Evolutionary conservation across 305 asterid species (phyloP), one percentile per base, ranked within the genome.

Genomic region (Fraxinus latifolia): DNA sequence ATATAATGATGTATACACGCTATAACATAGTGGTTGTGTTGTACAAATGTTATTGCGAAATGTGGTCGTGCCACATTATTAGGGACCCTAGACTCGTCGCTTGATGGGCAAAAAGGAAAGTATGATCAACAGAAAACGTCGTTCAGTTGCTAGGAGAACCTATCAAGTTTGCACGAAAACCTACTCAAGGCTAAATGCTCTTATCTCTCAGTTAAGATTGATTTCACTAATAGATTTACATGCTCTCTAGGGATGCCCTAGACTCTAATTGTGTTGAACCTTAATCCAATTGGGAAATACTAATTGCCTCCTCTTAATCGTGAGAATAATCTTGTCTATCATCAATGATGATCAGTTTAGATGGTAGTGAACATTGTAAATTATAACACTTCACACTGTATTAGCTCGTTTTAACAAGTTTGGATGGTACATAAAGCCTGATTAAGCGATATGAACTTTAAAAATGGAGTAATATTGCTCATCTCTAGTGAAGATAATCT

Each of bases 201-300:
- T 42, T 29, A 23, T 75, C 44, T 6, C 19, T 58, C 29, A 79
- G 23, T 6, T 4, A 83, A 76, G 27, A 39, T 31, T 68, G 34
- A 80, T 76, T 77, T 81, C 78, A 70, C 74, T 23, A 32, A 72
- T n/a, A 5, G 65, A 72, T 39, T 11, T 42, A 11, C 53, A 42
- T 42, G 4, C 53, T 42, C n/a, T 42, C 53, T 11, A 11, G 5
- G 53, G 53, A 42, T 11, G 5, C 15, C n/a, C 53, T 42, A 3
- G 44, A 37, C 11, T 42, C 15, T 42, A 42, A 42, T 42, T 42
- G 53, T 42, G 53, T 42, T 3, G n/a, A 42, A 42, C n/a, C 53
- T 42, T 11, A 42, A 42, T 42, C n/a, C 53, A 11, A 3, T 42
- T 42, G n/a, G 53, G 53, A 12, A 42, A 42, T 42, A 0, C 15